Evolutionary conservation across 768 basidiomycete genomes (phyloP).

Genomic region (Xanthoconium stramineum): DNA sequence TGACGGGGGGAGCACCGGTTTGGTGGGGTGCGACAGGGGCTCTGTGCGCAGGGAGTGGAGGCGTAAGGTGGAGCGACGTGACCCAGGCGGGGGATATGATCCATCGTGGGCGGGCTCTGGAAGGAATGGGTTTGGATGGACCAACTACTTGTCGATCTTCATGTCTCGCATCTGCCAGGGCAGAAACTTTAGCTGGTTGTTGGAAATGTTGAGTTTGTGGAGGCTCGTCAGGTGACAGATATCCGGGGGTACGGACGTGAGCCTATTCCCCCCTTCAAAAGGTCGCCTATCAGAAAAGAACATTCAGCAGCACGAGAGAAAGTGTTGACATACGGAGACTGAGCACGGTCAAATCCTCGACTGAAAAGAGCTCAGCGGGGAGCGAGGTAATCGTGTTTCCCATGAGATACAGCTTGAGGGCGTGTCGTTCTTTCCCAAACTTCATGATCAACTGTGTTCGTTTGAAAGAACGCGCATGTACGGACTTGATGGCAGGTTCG

Average conservation of each 20-base stretch:
- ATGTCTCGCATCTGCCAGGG: constrained; percentile 66
- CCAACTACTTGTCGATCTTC: constrained; percentile 43
- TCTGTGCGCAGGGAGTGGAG: constrained; percentile 9
- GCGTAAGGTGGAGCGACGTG: constrained; percentile 15
- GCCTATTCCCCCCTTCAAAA: constrained; percentile 50
- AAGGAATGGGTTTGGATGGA: constrained; percentile 64
- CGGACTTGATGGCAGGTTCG: constrained; percentile 28
- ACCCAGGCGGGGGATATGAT: neutral
- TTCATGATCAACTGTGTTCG: constrained; percentile 28
- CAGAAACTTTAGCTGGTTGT: constrained; percentile 55
- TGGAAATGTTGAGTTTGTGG: constrained; percentile 56
- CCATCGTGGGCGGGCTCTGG: constrained; percentile 18
- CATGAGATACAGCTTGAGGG: constrained; percentile 56
- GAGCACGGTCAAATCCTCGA: constrained; percentile 58
- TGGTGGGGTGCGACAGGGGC: neutral
- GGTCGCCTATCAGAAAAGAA: neutral
- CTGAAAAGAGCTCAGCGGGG: constrained; percentile 54
- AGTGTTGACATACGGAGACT: constrained; percentile 51
- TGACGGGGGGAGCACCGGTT: constrained; percentile 21
- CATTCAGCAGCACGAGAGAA: neutral
- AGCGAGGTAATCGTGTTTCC: constrained; percentile 51
- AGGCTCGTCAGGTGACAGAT: constrained; percentile 53
- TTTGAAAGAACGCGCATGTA: constrained; percentile 22
- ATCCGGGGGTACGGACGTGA: constrained; percentile 60
- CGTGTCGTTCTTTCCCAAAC: constrained; percentile 41